phyloP scores from a whole-genome alignment of 768 basidiomycete species.

The Pisolithus sp. region DNA sequence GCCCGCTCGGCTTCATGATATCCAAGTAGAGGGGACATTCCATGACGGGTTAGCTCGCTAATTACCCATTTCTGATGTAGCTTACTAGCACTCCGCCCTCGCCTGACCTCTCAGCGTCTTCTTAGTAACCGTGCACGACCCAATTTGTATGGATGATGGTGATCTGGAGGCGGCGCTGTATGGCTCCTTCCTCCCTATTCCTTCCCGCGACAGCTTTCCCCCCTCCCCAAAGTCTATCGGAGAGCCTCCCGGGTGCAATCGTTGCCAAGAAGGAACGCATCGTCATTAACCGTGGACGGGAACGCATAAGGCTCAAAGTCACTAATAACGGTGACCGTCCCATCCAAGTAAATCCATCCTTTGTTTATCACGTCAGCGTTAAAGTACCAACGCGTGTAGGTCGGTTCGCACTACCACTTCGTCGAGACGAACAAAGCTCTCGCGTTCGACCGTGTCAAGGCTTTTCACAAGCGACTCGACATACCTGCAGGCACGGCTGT shows the following conservation, averaged over 20 bases:
- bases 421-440: constrained; percentile 81
- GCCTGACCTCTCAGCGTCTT: constrained; percentile 53
- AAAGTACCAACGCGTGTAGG: constrained; percentile 33
- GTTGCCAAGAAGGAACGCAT: constrained; percentile 62
- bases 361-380: not conserved
- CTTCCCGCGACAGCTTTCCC: constrained; percentile 63
- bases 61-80: not conserved
- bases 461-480: constrained; percentile 84
- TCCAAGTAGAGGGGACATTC: constrained; percentile 94
- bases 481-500: constrained; percentile 94
- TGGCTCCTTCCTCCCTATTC: constrained; percentile 87
- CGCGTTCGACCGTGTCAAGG: constrained; percentile 72
- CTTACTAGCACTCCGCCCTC: not conserved
- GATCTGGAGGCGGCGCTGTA: constrained; percentile 82
- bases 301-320: constrained; percentile 65
- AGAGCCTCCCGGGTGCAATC: constrained; percentile 69
- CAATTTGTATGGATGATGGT: constrained; percentile 79
- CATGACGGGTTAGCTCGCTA: constrained; percentile 58
- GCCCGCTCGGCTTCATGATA: constrained; percentile 66
- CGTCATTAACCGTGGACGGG: constrained; percentile 67
- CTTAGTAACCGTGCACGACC: constrained; percentile 96
- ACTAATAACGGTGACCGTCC: constrained; percentile 92
- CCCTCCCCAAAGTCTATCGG: constrained; percentile 38
- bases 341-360: constrained; percentile 58
- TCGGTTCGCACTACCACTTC: constrained; percentile 95